Conservation (phyloP, 1,139 yeast species). For the Zygosaccharomyces pseudobailii region DNA sequence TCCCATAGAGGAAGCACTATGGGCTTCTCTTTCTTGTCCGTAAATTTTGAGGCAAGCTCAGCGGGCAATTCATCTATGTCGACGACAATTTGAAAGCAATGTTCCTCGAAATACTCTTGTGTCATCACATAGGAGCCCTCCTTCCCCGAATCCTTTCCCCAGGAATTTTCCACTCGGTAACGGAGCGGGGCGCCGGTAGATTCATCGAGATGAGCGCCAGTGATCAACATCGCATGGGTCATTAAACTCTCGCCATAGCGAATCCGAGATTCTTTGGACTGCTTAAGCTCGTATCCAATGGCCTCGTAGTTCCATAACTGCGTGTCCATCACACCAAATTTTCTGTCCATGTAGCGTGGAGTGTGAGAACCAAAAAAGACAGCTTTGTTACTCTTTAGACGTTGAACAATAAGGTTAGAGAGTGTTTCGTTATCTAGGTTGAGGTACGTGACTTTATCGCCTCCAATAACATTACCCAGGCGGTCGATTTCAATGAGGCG, state of each 20-base stretch:
- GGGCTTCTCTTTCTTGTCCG: conserved; percentile 37
- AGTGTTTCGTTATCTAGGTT: conserved; percentile 58
- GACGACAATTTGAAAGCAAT: conserved; percentile 77
- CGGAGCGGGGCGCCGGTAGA: conserved; percentile 56
- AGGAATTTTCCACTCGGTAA: conserved; percentile 81
- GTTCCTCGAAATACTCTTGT: conserved; percentile 76
- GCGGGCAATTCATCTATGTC: conserved; percentile 51
- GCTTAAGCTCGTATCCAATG: conserved; percentile 56
- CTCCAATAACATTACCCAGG: conserved; percentile 65
- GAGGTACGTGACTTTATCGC: conserved; percentile 62
- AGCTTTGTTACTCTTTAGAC: conserved; percentile 67
- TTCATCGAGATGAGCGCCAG: conserved; percentile 65
- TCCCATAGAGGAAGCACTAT: conserved; percentile 70
- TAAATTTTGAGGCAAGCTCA: conserved; percentile 42
- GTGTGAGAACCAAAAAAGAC: conserved; percentile 85
- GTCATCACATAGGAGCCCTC: conserved; percentile 79
- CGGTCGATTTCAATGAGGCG: conserved; percentile 64
- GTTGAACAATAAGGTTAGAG: conserved; percentile 56
- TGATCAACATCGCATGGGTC: conserved; percentile 86
- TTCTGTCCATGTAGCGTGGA: conserved; percentile 59
- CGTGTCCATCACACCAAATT: conserved; percentile 64
- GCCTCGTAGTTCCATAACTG: conserved; percentile 61
- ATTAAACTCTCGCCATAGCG: conserved; percentile 55
- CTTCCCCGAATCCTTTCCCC: conserved; percentile 74
- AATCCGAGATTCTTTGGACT: conserved; percentile 55